Evolutionary conservation across 2,329 filamentous ascomycete species (phyloP).

Genomic region (Apiospora kogelbergensis): DNA sequence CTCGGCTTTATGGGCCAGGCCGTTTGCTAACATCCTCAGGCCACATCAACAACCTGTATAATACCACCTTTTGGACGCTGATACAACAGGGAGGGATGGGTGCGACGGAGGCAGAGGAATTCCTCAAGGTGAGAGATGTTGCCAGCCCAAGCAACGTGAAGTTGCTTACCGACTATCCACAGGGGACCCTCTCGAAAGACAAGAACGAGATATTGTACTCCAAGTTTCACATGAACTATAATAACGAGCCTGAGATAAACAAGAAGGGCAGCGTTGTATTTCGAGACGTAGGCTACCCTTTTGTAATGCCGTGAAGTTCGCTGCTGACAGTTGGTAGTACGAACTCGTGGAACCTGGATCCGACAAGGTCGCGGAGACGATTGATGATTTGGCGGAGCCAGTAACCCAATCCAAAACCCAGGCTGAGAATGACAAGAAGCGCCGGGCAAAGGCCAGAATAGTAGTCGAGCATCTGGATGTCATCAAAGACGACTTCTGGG

Average conservation of each 20-base stretch:
- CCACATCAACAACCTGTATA: constrained; percentile 98
- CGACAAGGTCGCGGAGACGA: constrained; percentile 45
- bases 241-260: constrained; percentile 89
- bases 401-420: constrained; percentile 72
- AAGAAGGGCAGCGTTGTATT: constrained; percentile 92
- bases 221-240: constrained; percentile 91
- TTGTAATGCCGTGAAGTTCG: not conserved
- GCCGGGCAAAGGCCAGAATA: constrained; percentile 75
- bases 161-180: constrained; percentile 19
- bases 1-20: not conserved
- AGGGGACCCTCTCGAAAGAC: constrained; percentile 82
- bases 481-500: constrained; percentile 95
- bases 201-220: constrained; percentile 97
- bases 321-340: constrained; percentile 51
- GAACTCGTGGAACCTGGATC: constrained; percentile 63
- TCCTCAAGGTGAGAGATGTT: constrained; percentile 62
- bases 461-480: constrained; percentile 87
- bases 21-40: constrained; percentile 48
- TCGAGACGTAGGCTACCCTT: constrained; percentile 61
- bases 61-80: constrained; percentile 93
- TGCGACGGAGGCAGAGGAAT: constrained; percentile 76
- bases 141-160: too few species aligned
- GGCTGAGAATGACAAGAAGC: constrained; percentile 78
- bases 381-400: constrained; percentile 52
- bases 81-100: constrained; percentile 76